Percentiles rank a stretch among this genome's conserved stretches.
These are phyloP conservation scores for Poa pratensis DNA, from an alignment of 176 grass and related monocot genomes.

Conservation along the genomic window DNA sequence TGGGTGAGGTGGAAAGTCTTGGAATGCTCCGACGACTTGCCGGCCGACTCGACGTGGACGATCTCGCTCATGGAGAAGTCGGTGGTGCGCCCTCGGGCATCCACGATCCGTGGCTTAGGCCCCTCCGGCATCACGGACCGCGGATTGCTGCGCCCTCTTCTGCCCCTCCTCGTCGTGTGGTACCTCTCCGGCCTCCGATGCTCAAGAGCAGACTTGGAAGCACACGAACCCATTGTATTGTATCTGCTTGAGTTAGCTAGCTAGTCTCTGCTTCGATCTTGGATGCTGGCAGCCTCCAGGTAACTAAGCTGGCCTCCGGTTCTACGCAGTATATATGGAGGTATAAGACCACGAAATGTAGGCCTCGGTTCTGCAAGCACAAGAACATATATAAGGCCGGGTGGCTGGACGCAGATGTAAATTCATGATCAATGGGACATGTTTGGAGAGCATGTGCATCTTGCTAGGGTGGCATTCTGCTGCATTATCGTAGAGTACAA, in stretches of 20 bases:
- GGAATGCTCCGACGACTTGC: constrained; percentile 62
- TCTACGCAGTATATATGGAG: background rate
- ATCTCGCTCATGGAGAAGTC: constrained; percentile 78
- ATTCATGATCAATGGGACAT: constrained; percentile 18
- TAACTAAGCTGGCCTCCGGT: constrained; percentile 9
- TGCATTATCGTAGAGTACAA: background rate
- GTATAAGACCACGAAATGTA: constrained; percentile 3
- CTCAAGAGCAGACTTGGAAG: constrained; percentile 53
- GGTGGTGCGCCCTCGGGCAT: constrained; percentile 42
- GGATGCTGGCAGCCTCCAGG: background rate
- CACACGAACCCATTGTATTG: constrained; percentile 60
- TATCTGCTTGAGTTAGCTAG: background rate
- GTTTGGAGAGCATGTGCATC: constrained; percentile 42
- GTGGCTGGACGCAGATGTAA: background rate
- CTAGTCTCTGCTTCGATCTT: background rate
- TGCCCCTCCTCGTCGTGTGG: constrained; percentile 36
- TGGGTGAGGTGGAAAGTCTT: constrained; percentile 78
- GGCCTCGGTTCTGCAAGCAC: constrained; percentile 34
- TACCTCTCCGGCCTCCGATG: constrained; percentile 44
- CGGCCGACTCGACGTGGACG: constrained; percentile 66
- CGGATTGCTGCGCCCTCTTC: constrained; percentile 32
- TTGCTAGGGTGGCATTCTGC: constrained; percentile 13
- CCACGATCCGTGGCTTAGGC: constrained; percentile 40
- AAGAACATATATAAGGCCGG: constrained; percentile 2
- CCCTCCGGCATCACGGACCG: constrained; percentile 50